phyloP scores from a whole-genome alignment of 768 basidiomycete species.

The Strobilomyces confusus region DNA sequence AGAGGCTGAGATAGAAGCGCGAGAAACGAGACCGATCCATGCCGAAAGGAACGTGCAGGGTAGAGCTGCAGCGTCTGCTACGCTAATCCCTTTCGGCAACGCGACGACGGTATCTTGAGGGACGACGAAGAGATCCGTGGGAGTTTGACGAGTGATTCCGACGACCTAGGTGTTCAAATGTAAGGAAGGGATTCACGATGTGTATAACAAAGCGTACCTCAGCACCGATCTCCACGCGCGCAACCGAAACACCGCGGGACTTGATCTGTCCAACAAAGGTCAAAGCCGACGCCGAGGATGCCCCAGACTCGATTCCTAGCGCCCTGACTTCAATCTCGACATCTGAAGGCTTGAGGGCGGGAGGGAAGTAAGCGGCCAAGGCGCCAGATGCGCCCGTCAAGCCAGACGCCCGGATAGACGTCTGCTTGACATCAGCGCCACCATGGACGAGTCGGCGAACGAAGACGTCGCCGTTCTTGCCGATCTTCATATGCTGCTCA shows the following conservation, averaged over 20 bases:
- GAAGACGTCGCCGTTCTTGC: conserved; percentile 22
- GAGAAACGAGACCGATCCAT: conserved; percentile 25
- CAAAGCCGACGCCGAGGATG: conserved; percentile 10
- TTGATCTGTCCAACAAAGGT: conserved; percentile 18
- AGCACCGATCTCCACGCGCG: conserved; percentile 2
- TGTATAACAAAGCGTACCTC: conserved; percentile 1
- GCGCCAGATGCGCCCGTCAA: conserved; percentile 9
- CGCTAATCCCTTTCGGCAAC: conserved; percentile 13
- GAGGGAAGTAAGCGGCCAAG: conserved; percentile 21
- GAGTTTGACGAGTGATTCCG: conserved; percentile 16
- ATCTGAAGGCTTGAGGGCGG: conserved; percentile 13
- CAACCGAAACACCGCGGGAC: conserved; percentile 12
- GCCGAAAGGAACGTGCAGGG: conserved; percentile 22
- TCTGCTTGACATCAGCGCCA: conserved; percentile 17
- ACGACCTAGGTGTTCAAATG: conserved; percentile 9
- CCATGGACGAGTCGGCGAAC: conserved; percentile 30
- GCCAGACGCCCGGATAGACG: conserved; percentile 10
- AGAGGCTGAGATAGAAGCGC: conserved; percentile 14
- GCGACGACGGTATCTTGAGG: conserved; percentile 8
- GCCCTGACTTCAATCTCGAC: conserved; percentile 19
- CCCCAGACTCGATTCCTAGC: conserved; percentile 7
- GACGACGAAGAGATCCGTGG: conserved; percentile 15
- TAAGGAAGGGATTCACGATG: not conserved
- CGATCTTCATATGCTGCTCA: conserved; percentile 30
- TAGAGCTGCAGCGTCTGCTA: conserved; percentile 20